Evolutionary conservation across 2,329 filamentous ascomycete genomes (phyloP).

Genomic region (Ophiostoma ulmi): DNA sequence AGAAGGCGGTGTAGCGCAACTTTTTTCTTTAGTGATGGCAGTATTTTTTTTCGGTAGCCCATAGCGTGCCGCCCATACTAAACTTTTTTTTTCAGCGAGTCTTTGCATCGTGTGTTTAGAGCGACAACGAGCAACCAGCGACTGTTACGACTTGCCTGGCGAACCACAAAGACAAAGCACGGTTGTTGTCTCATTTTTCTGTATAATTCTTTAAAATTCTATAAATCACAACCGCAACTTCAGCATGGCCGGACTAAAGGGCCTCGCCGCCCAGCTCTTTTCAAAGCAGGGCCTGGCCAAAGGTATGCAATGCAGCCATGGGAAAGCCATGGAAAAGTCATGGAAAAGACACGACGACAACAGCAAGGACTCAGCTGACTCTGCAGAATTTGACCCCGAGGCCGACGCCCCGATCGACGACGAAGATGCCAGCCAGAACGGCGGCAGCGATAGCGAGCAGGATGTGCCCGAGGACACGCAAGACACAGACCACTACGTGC

Average conservation of each 20-base stretch:
- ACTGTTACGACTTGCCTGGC: neutral
- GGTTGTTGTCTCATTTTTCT: neutral
- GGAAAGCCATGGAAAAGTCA: neutral
- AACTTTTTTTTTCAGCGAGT: conserved; percentile 17
- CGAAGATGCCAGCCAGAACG: conserved; percentile 42
- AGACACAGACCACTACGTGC: conserved; percentile 84
- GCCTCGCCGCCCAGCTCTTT: conserved; percentile 53
- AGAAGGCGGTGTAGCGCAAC: conserved; percentile 26
- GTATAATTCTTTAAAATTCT: neutral
- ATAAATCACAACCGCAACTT: neutral
- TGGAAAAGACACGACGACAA: neutral
- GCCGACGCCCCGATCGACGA: conserved; percentile 52
- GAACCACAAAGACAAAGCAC: neutral
- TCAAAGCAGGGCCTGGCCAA: conserved; percentile 57
- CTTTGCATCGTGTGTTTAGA: too few species aligned
- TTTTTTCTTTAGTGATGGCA: conserved; percentile 21
- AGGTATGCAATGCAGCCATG: conserved; percentile 43
- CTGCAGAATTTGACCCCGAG: conserved; percentile 77
- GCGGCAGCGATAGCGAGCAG: conserved; percentile 46
- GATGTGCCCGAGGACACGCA: conserved; percentile 47
- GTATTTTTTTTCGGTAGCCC: conserved; percentile 21
- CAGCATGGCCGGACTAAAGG: conserved; percentile 49
- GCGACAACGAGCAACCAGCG: neutral
- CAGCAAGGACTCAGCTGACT: neutral
- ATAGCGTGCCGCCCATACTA: conserved; percentile 11